A percentile compares a stretch with the other conserved stretches of the same genome.
Conservation (phyloP, 73 alveolate genomes). For the Symbiodinium natans region DNA sequence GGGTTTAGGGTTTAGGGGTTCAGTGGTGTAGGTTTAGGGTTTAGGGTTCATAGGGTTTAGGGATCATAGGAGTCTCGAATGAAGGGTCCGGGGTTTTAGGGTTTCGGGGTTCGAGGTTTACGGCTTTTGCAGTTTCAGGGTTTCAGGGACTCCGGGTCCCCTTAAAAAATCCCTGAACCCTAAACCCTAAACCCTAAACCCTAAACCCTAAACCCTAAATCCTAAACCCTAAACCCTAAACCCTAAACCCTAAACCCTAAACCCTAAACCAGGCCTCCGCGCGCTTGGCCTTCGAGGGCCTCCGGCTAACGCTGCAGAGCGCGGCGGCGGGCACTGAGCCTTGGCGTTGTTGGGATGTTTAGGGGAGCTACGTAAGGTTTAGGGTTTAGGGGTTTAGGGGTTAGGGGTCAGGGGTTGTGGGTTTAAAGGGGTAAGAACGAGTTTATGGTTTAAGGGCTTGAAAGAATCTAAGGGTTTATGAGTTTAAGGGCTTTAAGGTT, state of each 20-base stretch:
- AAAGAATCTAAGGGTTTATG: not conserved
- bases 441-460: not conserved
- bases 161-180: no score
- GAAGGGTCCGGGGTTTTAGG: not conserved
- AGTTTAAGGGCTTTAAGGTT: no score
- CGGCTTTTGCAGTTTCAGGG: not conserved
- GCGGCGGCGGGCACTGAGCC: not conserved
- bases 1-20: not conserved
- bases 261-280: not conserved
- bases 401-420: no score
- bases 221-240: not conserved
- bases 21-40: not conserved
- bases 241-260: no score
- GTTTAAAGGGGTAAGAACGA: no score
- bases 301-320: not conserved
- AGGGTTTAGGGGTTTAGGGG: not conserved
- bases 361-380: not conserved
- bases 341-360: not conserved
- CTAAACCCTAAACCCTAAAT: not conserved
- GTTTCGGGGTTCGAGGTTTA: not conserved
- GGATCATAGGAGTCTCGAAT: no score
- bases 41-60: not conserved
- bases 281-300: not conserved
- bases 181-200: no score
- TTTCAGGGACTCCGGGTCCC: no score